phyloP scores from a whole-genome alignment of 164 flowering plant species.

The Nelumbo lutea region DNA sequence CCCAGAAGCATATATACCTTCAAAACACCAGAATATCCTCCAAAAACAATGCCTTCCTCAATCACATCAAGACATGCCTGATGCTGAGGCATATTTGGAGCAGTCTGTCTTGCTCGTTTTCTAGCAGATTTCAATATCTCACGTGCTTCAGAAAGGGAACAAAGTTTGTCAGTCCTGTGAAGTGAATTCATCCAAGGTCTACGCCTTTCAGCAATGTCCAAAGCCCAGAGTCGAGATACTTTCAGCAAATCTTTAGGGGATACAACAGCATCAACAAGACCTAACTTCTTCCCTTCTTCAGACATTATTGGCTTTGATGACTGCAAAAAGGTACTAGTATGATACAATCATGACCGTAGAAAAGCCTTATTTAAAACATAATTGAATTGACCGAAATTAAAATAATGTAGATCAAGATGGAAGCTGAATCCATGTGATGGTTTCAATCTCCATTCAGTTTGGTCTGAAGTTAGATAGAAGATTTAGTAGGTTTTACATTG shows the following conservation, averaged over 20 bases:
- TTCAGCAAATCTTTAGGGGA: constrained; percentile 50
- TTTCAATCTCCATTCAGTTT: too few species aligned
- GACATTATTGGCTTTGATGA: constrained; percentile 73
- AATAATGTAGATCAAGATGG: too few species aligned
- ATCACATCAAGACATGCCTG: constrained; percentile 63
- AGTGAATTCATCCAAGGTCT: constrained; percentile 77
- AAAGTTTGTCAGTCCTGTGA: constrained; percentile 76
- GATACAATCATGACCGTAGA: too few species aligned
- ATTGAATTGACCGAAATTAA: background rate
- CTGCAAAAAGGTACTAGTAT: constrained; percentile 24
- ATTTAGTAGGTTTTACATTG: too few species aligned
- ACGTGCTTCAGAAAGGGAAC: constrained; percentile 75
- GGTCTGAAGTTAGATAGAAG: too few species aligned
- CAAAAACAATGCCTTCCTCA: constrained; percentile 70
- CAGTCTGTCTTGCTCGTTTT: constrained; percentile 57
- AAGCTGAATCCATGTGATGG: too few species aligned
- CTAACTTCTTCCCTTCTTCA: constrained; percentile 60
- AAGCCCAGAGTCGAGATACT: constrained; percentile 72
- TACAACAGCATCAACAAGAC: constrained; percentile 82
- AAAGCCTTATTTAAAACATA: background rate
- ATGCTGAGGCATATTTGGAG: constrained; percentile 79
- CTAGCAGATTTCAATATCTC: constrained; percentile 78
- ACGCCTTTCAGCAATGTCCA: constrained; percentile 58
- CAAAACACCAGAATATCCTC: constrained; percentile 62
- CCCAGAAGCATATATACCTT: constrained; percentile 36